Conservation (phyloP, 306 rosid species). For the Potentilla sterilis region DNA sequence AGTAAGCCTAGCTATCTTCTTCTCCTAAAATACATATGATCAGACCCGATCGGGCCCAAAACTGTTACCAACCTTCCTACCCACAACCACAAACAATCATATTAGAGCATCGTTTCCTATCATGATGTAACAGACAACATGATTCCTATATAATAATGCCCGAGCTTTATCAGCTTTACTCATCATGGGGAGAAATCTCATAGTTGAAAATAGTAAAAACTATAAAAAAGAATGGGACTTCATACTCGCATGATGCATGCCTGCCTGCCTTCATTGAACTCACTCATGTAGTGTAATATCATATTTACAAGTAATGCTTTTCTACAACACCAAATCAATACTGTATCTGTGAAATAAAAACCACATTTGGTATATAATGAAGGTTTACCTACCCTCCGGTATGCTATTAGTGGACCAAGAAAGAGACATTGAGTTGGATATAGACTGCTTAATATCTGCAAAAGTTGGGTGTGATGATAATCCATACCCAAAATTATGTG, state of each 20-base stretch:
- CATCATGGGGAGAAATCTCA: not conserved
- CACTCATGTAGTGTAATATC: not conserved
- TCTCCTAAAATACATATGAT: too few species aligned
- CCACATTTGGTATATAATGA: not conserved
- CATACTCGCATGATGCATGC: not conserved
- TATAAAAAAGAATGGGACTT: not conserved
- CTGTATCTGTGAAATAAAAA: not conserved
- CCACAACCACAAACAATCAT: not conserved
- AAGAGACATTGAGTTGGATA: conserved; percentile 48
- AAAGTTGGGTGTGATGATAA: conserved; percentile 59
- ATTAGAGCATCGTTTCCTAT: not conserved
- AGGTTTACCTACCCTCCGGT: conserved; percentile 49
- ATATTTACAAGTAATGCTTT: not conserved
- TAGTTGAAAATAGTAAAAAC: not conserved
- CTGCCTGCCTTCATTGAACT: not conserved
- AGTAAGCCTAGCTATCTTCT: too few species aligned
- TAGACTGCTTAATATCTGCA: conserved; percentile 45
- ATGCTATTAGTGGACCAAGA: conserved; percentile 43
- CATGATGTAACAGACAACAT: conserved; percentile 6
- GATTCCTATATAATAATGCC: not conserved
- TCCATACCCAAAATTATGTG: conserved; percentile 30
- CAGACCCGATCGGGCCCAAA: too few species aligned
- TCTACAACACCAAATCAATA: not conserved
- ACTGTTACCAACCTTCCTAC: not conserved
- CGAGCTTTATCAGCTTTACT: not conserved